Evolutionary conservation across 1,284 basidiomycete genomes (phyloP).

Genomic region (Sphagnurus paluster): DNA sequence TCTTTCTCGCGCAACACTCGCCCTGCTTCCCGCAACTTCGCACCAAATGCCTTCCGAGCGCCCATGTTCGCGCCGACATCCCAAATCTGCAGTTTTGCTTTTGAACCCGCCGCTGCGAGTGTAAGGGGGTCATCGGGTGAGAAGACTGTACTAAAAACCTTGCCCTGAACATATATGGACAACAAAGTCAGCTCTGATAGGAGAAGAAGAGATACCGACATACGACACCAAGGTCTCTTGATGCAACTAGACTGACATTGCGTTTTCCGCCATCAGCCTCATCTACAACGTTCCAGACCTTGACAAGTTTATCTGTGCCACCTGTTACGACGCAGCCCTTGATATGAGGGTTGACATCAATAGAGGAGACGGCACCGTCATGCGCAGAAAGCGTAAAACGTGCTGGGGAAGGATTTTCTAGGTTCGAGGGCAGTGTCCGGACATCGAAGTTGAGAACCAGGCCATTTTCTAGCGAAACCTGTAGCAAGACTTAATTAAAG

Average conservation of each 20-base stretch:
- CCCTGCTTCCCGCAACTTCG: slow-evolving; percentile 73
- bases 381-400: slow-evolving; percentile 94
- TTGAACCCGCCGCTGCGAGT: slow-evolving; percentile 91
- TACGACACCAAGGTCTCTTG: slow-evolving; percentile 91
- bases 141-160: slow-evolving; percentile 90
- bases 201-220: slow-evolving; percentile 33
- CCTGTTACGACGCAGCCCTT: slow-evolving; percentile 92
- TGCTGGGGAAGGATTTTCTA: slow-evolving; percentile 60
- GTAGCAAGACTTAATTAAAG: slow-evolving; percentile 6
- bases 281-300: slow-evolving; percentile 90
- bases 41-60: slow-evolving; percentile 76
- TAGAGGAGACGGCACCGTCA: slow-evolving; percentile 88
- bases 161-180: slow-evolving; percentile 82
- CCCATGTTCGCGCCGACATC: slow-evolving; percentile 82
- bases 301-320: slow-evolving; percentile 91
- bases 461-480: slow-evolving; percentile 94
- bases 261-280: slow-evolving; percentile 66
- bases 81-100: slow-evolving; percentile 94
- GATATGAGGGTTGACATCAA: slow-evolving; percentile 92
- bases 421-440: slow-evolving; percentile 72
- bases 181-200: slow-evolving; percentile 5
- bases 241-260: slow-evolving; percentile 86
- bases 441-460: slow-evolving; percentile 91
- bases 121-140: slow-evolving; percentile 95
- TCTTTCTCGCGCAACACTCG: slow-evolving; percentile 65